phyloP scores from a whole-genome alignment of 208 protist species.

The Acanthamoeba culbertsoni region DNA sequence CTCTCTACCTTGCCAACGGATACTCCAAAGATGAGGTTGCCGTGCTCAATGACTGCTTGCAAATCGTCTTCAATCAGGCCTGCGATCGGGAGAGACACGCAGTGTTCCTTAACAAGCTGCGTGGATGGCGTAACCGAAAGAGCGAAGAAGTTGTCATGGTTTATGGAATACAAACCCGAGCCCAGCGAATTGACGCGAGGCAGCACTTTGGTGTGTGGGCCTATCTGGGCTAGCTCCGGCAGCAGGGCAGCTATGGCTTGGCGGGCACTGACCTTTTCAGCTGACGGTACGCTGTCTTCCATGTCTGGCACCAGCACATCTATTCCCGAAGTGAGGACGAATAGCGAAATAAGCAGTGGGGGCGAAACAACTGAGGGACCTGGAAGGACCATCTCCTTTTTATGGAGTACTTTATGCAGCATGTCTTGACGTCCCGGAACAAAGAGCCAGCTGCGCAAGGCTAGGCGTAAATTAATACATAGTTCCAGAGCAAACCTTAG shows the following conservation, averaged over 20 bases:
- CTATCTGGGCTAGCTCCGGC: neutral
- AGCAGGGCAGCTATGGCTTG: neutral
- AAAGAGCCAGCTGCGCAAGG: slow-evolving; percentile 40
- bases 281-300: slow-evolving; percentile 38
- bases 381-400: slow-evolving; percentile 21
- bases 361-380: neutral
- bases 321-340: neutral
- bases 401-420: slow-evolving; percentile 37
- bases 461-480: neutral
- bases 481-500: too few species aligned
- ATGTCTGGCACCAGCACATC: slow-evolving; percentile 59
- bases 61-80: slow-evolving; percentile 53
- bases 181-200: slow-evolving; percentile 48
- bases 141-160: neutral
- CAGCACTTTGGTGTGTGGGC: neutral
- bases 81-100: neutral
- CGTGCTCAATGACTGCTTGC: slow-evolving; percentile 28
- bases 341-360: neutral
- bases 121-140: too few species aligned
- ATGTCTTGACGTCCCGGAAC: slow-evolving; percentile 25
- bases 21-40: slow-evolving; percentile 36
- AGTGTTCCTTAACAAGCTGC: neutral
- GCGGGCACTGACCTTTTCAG: neutral
- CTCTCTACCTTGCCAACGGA: slow-evolving; percentile 38
- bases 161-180: neutral